These are phyloP conservation scores for Neonectria coccinea DNA, from an alignment of 2,329 filamentous ascomycete genomes.

Conservation along the genomic window DNA sequence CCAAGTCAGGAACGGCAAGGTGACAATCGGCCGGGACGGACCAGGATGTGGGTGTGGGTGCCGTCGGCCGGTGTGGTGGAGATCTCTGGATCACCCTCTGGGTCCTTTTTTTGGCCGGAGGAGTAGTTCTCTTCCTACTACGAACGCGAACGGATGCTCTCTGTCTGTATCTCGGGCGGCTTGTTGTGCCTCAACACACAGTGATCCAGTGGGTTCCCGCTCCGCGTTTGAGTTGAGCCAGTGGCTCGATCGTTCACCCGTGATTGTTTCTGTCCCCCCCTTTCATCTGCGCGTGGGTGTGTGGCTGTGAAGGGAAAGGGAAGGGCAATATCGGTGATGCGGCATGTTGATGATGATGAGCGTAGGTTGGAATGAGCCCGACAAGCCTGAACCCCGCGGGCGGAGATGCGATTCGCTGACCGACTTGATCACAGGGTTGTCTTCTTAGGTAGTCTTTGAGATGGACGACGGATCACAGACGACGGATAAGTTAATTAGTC, in stretches of 20 bases:
- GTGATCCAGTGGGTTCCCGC: neutral
- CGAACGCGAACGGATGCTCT: slow-evolving; percentile 5
- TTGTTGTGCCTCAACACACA: slow-evolving; percentile 7
- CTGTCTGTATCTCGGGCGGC: slow-evolving; percentile 11
- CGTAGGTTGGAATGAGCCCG: neutral
- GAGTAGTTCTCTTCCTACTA: slow-evolving; percentile 4
- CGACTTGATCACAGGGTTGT: neutral
- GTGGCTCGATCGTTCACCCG: slow-evolving; percentile 13
- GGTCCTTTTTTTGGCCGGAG: slow-evolving; percentile 3
- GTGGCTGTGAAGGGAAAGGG: neutral
- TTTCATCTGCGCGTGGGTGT: slow-evolving; percentile 7
- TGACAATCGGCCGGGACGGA: slow-evolving; percentile 43
- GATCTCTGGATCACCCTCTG: slow-evolving; percentile 21
- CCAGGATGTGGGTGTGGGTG: slow-evolving; percentile 36
- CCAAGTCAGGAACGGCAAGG: slow-evolving; percentile 46
- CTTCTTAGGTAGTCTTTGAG: slow-evolving; percentile 10
- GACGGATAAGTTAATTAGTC: neutral
- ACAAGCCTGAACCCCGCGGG: slow-evolving; percentile 10
- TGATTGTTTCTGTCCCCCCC: slow-evolving; percentile 8
- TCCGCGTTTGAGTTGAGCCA: slow-evolving; percentile 5
- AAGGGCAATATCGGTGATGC: neutral
- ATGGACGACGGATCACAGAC: slow-evolving; percentile 1
- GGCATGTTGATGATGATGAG: slow-evolving; percentile 6
- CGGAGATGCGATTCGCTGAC: slow-evolving; percentile 1
- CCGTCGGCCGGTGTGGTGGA: slow-evolving; percentile 29